Conservation (phyloP, 805 yeast genomes). For the Cyberlindnera maritima region DNA sequence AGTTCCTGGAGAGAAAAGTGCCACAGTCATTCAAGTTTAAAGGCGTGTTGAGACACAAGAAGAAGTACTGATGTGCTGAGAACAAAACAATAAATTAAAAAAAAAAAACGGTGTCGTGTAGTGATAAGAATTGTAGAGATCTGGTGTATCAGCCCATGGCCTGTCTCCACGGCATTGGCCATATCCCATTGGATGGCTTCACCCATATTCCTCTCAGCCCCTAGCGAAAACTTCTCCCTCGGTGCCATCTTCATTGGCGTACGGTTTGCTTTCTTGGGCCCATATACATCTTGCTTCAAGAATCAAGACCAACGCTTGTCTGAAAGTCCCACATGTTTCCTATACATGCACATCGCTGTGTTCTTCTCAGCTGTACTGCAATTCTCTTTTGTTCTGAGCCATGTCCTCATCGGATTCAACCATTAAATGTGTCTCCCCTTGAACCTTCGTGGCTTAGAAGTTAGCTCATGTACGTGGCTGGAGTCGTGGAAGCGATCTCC, state of each 20-base stretch:
- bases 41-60: not conserved
- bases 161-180: no score
- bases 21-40: not conserved
- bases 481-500: not conserved
- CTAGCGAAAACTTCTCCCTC: conserved; percentile 16
- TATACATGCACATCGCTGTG: conserved; percentile 8
- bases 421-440: no score
- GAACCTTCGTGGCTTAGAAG: not conserved
- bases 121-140: no score
- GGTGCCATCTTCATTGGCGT: conserved; percentile 17
- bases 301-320: conserved; percentile 18
- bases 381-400: conserved; percentile 20
- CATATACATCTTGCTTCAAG: conserved; percentile 18
- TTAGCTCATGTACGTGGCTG: not conserved
- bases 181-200: conserved; percentile 16
- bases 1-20: not conserved
- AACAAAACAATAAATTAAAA: no score
- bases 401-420: no score
- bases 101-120: no score
- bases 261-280: conserved; percentile 19
- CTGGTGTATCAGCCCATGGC: no score
- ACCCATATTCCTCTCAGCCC: conserved; percentile 20
- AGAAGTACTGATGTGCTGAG: not conserved
- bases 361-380: conserved; percentile 14
- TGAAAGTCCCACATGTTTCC: conserved; percentile 14